Evolutionary conservation across 805 yeast genomes (phyloP).

Genomic region (Teunomyces panamensis): DNA sequence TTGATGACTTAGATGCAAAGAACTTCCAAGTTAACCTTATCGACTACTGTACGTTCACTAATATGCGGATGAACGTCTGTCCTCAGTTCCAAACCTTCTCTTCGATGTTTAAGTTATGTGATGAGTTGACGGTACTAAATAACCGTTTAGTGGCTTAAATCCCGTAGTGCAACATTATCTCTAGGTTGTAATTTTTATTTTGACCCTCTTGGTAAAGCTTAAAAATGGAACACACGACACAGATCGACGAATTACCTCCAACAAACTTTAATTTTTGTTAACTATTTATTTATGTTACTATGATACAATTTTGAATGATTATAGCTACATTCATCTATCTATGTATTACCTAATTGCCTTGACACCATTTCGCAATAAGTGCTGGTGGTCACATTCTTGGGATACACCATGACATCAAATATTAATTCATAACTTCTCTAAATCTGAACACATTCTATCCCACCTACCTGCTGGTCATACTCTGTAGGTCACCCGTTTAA

Average conservation of each 20-base stretch:
- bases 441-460: no score
- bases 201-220: constrained; percentile 17
- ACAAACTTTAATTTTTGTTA: constrained; percentile 34
- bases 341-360: constrained; percentile 21
- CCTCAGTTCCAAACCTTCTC: constrained; percentile 35
- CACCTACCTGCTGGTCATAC: no score
- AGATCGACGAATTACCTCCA: constrained; percentile 26
- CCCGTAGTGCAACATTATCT: constrained; percentile 33
- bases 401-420: no score
- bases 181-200: constrained; percentile 29
- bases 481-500: no score
- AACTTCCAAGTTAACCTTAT: constrained; percentile 17
- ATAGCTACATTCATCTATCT: constrained; percentile 9
- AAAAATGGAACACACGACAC: constrained; percentile 15
- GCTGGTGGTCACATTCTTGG: no score
- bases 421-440: no score
- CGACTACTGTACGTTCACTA: constrained; percentile 19
- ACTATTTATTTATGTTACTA: constrained; percentile 13
- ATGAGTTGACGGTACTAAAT: constrained; percentile 50
- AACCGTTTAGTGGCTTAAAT: constrained; percentile 30
- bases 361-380: no score
- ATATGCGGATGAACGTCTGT: constrained; percentile 27
- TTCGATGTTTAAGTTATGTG: constrained; percentile 58
- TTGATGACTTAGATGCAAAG: constrained; percentile 20
- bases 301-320: no score